Evolutionary conservation across 106 monocot species (phyloP), one percentile per base, ranked within the genome.

Genomic region (Iris macrosiphon): DNA sequence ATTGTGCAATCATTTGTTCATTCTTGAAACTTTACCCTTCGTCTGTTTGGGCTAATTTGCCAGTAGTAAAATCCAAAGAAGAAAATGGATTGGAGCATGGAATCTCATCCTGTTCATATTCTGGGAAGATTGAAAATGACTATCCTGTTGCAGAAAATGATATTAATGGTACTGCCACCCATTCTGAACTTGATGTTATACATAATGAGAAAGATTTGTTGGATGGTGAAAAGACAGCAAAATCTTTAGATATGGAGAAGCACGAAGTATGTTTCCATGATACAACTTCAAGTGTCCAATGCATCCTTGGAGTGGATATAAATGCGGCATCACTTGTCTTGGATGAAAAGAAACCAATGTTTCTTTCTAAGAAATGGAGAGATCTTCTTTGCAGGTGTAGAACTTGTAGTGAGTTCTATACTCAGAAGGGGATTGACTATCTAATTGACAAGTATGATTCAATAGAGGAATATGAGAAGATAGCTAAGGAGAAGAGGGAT

Each of bases 291-390:
- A 52, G 43, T 56, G 10, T 60, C 35, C 63, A 78, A 57, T 91
- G 98, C 66, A 69, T 72, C 31, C 66, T 87, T 73, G 87, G 66
- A 18, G 21, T 64, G 28, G 65, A 87, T 54, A 62, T 98, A 46
- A 75, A 69, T 61, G 29, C 40, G 49, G 33, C 46, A 28, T 40
- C 69, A 35, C 20, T 43, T 46, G 52, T 13, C 47, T 22, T 35
- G 29, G 83, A 72, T 47, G 68, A 81, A 55, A 78, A 59, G 49
- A 78, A 57, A 31, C 86, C 98, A 3, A 59, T 98, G 66, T 91
- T 98, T 73, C 80, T 91, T 52, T 87, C 69, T 8, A 98, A 64
- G 59, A 72, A 65, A 50, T 91, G 98, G 91, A 87, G 98, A 64
- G 62, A 75, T 45, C 27, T 55, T 47, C 87, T 98, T 45, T 98